Evolutionary conservation across 495 filamentous ascomycete species (phyloP), one percentile per base, ranked within the genome.

Genomic region (Astrothelium macrocarpum): DNA sequence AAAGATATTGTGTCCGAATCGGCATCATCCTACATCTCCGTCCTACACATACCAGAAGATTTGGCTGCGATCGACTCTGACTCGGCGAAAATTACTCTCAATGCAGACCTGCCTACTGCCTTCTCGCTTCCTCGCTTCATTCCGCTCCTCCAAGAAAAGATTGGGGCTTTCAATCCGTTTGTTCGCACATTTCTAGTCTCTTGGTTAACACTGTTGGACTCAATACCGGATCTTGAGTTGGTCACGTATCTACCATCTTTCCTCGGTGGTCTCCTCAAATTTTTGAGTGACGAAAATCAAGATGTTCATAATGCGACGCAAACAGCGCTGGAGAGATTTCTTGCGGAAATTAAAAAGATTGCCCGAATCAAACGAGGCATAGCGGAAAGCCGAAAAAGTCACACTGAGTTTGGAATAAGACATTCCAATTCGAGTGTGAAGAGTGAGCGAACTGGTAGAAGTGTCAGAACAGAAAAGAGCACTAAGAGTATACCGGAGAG

Each of bases 1-100:
- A 99, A 99, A 73, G 95, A 99, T 70, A 99, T 99, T 59, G 93
- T 97, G 3, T 88, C 93, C 1, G 95, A 99, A 75, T 96, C 91
- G 3, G 95, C 95, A 4, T 88, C 95, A 32, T 93, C 92, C 7
- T 97, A 97, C 73, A 86, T 97, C 16, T 97, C 93, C 0, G 81
- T 97, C 1, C 76, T 99, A 56, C 86, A 94, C 60, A 69, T 71
- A 10, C 82, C 81, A 58, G 73, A 78, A 31, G 74, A 71, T 42
- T 75, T 78, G 42, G 81, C 79, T 63, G 81, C 83, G 46, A 78
- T 80, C 2, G 77, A 73, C 26, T 70, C 71, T 12, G 78, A 78
- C 16, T 78, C 80, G 5, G 78, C 79, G 11, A 77, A 84, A 32
- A 65, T 78, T 1, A 7, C 23, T 5, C 49, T 56, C 25, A 63